phyloP scores from a whole-genome alignment of 345 rosid genomes.

The Cardamine occulta region DNA sequence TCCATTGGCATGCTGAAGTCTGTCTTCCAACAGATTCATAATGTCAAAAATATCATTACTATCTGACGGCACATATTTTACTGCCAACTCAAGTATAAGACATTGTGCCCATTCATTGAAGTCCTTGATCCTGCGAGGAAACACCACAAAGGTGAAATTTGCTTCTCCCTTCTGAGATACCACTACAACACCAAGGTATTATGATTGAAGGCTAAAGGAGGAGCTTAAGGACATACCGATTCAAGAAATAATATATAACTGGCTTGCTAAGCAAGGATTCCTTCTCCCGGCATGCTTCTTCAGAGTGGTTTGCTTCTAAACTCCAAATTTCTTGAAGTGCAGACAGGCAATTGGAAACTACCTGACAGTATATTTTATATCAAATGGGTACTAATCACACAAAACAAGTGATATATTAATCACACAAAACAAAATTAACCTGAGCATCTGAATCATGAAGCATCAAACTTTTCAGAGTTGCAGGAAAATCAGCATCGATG shows the following conservation, averaged over 20 bases:
- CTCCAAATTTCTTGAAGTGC: slow-evolving; percentile 98
- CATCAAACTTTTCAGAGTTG: slow-evolving; percentile 82
- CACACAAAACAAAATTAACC: slow-evolving; percentile 49
- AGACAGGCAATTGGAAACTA: slow-evolving; percentile 87
- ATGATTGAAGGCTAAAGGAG: slow-evolving; percentile 16
- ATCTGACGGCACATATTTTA: slow-evolving; percentile 87
- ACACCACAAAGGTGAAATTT: slow-evolving; percentile 9
- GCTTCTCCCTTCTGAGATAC: slow-evolving; percentile 4
- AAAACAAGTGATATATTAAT: slow-evolving; percentile 1
- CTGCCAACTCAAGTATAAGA: slow-evolving; percentile 87
- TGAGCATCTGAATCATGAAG: slow-evolving; percentile 84
- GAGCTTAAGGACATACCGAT: slow-evolving; percentile 57
- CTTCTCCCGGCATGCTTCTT: slow-evolving; percentile 84
- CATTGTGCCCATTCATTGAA: slow-evolving; percentile 99
- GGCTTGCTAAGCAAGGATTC: slow-evolving; percentile 84
- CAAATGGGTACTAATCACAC: slow-evolving; percentile 9
- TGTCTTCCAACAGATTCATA: slow-evolving; percentile 99
- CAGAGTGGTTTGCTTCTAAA: slow-evolving; percentile 79
- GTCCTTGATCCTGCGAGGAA: slow-evolving; percentile 78
- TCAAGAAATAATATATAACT: slow-evolving; percentile 70
- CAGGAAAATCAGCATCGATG: slow-evolving; percentile 84
- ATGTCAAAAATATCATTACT: slow-evolving; percentile 92
- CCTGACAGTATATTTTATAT: slow-evolving; percentile 52
- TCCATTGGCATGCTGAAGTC: slow-evolving; percentile 99
- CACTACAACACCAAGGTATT: slow-evolving; percentile 10